These are phyloP conservation scores for Euclidium syriacum DNA, from an alignment of 345 rosid species.

Conservation along the genomic window DNA sequence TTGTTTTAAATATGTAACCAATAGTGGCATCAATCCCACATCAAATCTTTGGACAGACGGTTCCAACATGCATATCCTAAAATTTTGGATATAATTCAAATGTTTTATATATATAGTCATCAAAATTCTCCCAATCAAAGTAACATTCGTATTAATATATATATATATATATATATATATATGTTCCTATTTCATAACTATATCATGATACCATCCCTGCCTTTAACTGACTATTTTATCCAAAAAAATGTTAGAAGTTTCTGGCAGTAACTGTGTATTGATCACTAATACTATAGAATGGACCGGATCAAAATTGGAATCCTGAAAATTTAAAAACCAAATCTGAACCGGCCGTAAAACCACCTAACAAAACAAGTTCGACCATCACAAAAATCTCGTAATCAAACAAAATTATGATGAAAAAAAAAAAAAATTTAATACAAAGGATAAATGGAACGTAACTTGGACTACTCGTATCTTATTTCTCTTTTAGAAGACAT, in stretches of 20 bases:
- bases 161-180: too few species aligned
- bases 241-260: too few species aligned
- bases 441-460: conserved; percentile 14
- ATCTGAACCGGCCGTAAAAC: not conserved
- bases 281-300: not conserved
- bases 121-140: not conserved
- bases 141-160: not conserved
- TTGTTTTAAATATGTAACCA: not conserved
- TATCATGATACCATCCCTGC: not conserved
- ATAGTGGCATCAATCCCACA: conserved; percentile 12
- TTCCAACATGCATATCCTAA: conserved; percentile 24
- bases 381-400: not conserved
- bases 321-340: not conserved
- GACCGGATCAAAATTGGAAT: not conserved
- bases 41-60: conserved; percentile 7
- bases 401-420: not conserved
- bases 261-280: not conserved
- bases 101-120: not conserved
- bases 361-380: not conserved
- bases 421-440: not conserved
- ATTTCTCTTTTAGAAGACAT: conserved; percentile 17
- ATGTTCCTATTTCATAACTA: not conserved
- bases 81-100: conserved; percentile 8
- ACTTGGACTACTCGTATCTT: conserved; percentile 30
- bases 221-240: too few species aligned